phyloP scores from a whole-genome alignment of 441 rosid genomes.

The Aquilaria agallochum region DNA sequence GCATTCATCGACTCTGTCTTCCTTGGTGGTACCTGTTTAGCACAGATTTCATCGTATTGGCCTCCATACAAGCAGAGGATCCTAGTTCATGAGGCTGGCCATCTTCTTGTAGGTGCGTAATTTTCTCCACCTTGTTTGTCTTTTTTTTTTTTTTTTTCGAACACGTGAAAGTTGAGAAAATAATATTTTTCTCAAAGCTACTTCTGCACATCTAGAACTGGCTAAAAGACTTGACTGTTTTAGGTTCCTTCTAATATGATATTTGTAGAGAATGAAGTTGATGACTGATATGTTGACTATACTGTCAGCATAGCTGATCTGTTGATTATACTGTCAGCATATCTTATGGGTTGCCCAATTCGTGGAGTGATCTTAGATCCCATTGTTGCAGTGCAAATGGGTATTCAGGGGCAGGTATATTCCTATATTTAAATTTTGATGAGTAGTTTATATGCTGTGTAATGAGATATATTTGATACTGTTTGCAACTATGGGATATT shows the following conservation, averaged over 20 bases:
- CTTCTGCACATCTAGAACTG: conserved; percentile 4
- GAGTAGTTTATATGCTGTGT: no score
- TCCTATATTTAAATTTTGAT: background rate
- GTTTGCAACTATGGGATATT: no score
- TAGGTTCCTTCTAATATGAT: background rate
- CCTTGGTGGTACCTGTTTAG: conserved; percentile 84
- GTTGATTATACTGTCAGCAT: conserved; percentile 44
- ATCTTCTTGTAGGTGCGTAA: conserved; percentile 69
- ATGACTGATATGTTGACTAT: background rate
- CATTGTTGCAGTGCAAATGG: conserved; percentile 83
- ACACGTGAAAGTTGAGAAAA: background rate
- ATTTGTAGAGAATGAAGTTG: background rate
- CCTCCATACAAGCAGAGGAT: conserved; percentile 80
- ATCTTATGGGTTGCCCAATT: conserved; percentile 94
- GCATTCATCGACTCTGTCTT: conserved; percentile 63
- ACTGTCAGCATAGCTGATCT: conserved; percentile 9
- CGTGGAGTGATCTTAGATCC: conserved; percentile 95
- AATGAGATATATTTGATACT: no score
- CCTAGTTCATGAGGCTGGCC: conserved; percentile 94
- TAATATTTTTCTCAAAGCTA: background rate
- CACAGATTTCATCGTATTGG: conserved; percentile 84
- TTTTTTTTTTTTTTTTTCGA: conserved; percentile 3
- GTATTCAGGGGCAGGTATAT: conserved; percentile 91
- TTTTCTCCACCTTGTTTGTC: conserved; percentile 5
- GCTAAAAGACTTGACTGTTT: background rate